Evolutionary conservation across 2,329 filamentous ascomycete genomes (phyloP).

Genomic region (Escovopsis weberi): DNA sequence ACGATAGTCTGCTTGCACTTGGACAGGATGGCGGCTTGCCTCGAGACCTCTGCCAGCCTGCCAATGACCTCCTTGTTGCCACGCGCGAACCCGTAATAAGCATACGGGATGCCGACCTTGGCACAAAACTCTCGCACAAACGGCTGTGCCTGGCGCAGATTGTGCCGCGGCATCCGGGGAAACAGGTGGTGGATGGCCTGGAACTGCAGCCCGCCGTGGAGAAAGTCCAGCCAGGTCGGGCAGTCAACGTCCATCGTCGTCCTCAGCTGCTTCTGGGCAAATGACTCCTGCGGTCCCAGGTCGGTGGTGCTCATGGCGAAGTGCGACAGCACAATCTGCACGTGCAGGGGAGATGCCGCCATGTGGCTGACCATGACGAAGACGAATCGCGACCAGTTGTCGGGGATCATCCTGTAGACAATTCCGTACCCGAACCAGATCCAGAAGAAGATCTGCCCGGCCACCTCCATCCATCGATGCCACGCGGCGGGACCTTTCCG

Average conservation of each 20-base stretch:
- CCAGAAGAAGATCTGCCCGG: constrained; percentile 44
- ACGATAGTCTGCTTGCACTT: constrained; percentile 4
- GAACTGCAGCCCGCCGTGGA: constrained; percentile 60
- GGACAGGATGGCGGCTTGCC: constrained; percentile 5
- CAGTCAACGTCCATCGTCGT: constrained; percentile 65
- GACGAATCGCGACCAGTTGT: constrained; percentile 38
- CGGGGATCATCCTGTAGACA: constrained; percentile 44
- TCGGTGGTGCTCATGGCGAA: constrained; percentile 58
- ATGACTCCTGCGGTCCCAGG: constrained; percentile 49
- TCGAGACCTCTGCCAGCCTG: constrained; percentile 6
- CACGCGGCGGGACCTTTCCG: constrained; percentile 45
- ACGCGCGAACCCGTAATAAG: constrained; percentile 5
- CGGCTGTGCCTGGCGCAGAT: constrained; percentile 44
- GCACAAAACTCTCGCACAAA: constrained; percentile 5
- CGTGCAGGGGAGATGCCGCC: constrained; percentile 52
- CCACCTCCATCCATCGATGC: constrained; percentile 52
- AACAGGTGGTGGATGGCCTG: constrained; percentile 59
- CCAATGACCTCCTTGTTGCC: constrained; percentile 6
- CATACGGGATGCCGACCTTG: constrained; percentile 6
- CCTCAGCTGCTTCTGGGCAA: constrained; percentile 53
- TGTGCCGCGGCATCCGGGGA: constrained; percentile 53
- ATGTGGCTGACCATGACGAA: constrained; percentile 53
- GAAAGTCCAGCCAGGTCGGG: constrained; percentile 55
- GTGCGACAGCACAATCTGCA: constrained; percentile 59
- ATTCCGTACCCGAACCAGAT: constrained; percentile 53